phyloP scores from a whole-genome alignment of 1,284 basidiomycete species.

The Waitea zeae region DNA sequence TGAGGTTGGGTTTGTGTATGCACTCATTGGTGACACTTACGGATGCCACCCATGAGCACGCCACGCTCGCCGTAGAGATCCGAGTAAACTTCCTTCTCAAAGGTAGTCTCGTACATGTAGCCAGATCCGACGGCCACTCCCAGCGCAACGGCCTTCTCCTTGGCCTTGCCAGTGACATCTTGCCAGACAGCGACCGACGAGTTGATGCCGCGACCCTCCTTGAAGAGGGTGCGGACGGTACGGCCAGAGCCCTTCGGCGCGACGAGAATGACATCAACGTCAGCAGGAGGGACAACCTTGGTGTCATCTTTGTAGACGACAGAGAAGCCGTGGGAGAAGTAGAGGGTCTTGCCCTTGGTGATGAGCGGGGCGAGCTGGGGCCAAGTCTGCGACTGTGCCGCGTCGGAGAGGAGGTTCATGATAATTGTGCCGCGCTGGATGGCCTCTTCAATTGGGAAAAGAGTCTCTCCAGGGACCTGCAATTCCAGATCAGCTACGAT shows the following conservation, averaged over 20 bases:
- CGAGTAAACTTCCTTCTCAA: conserved; percentile 99
- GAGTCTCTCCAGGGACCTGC: conserved; percentile 87
- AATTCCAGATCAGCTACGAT: not conserved
- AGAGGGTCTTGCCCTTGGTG: conserved; percentile 98
- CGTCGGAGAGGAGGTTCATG: conserved; percentile 99
- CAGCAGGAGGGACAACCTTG: conserved; percentile 77
- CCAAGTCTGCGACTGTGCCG: conserved; percentile 96
- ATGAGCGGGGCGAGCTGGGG: conserved; percentile 75
- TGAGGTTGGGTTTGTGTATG: not conserved
- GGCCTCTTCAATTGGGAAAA: conserved; percentile 98
- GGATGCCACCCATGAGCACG: conserved; percentile 82
- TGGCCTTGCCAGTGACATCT: conserved; percentile 94
- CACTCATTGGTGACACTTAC: conserved; percentile 24
- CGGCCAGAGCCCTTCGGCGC: conserved; percentile 98
- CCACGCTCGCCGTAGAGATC: conserved; percentile 99
- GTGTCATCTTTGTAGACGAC: conserved; percentile 98
- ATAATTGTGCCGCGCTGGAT: conserved; percentile 94
- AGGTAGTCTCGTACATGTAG: conserved; percentile 97
- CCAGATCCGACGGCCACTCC: conserved; percentile 94
- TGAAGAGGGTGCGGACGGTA: conserved; percentile 98
- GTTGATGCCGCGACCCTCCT: conserved; percentile 98
- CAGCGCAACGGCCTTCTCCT: conserved; percentile 92
- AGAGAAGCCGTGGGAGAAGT: conserved; percentile 99
- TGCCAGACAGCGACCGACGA: conserved; percentile 78
- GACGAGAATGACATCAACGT: conserved; percentile 98